phyloP scores from a whole-genome alignment of 2,329 filamentous ascomycete genomes.

The Colletotrichum sp. region DNA sequence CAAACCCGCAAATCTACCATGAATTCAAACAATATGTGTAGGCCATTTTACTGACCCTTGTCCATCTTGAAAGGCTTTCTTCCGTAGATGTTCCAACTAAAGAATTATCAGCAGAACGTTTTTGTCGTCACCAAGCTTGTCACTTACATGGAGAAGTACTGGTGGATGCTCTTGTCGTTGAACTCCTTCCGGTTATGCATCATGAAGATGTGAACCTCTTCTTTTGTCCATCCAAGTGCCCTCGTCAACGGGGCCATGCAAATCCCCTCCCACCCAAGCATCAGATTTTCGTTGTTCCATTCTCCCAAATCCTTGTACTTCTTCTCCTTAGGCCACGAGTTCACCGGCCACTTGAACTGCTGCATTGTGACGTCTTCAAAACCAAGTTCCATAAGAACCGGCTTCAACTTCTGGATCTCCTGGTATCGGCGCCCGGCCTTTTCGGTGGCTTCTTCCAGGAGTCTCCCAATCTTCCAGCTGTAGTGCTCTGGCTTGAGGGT shows the following conservation, averaged over 20 bases:
- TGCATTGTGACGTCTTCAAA: background rate
- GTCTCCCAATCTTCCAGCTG: background rate
- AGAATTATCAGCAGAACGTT: background rate
- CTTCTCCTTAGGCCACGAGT: background rate
- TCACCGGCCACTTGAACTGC: background rate
- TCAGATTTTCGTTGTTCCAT: background rate
- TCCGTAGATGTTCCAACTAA: background rate
- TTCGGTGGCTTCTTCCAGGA: background rate
- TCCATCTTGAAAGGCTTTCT: background rate
- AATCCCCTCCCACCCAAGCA: background rate
- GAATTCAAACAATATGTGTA: too few relatives aligned
- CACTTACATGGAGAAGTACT: background rate
- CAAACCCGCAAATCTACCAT: too few relatives aligned
- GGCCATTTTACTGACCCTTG: too few relatives aligned
- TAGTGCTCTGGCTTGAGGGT: background rate
- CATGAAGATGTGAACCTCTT: background rate
- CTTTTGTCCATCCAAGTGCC: background rate
- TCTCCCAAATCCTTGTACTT: background rate
- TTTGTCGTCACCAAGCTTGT: too few relatives aligned
- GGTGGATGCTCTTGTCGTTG: background rate
- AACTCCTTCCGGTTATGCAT: background rate
- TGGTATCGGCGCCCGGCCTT: background rate
- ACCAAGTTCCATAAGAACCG: background rate
- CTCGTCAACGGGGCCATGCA: background rate
- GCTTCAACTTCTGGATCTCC: background rate